These are phyloP conservation scores for Closterium sp. DNA, from an alignment of 139 green algal genomes.

Conservation along the genomic window DNA sequence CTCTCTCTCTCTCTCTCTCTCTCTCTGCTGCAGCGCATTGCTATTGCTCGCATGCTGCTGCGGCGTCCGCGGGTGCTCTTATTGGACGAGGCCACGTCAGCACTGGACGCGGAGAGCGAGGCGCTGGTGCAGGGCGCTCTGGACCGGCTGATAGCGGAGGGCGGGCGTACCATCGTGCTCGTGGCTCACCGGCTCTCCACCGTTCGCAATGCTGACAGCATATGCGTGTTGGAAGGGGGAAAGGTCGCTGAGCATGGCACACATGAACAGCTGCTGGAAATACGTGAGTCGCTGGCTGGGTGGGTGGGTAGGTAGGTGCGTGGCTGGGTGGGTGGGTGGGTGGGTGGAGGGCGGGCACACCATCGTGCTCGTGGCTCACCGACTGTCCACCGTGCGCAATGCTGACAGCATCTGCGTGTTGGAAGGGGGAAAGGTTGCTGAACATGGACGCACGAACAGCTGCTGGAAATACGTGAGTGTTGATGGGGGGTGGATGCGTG, in stretches of 20 bases:
- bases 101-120: conserved; percentile 62
- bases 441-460: conserved; percentile 48
- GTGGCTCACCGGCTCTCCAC: too few species aligned
- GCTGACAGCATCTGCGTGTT: conserved; percentile 53
- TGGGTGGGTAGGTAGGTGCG: too few species aligned
- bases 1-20: too few species aligned
- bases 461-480: conserved; percentile 31
- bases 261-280: conserved; percentile 46
- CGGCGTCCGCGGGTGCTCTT: conserved; percentile 52
- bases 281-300: too few species aligned
- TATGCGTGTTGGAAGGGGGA: conserved; percentile 49
- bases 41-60: conserved; percentile 58
- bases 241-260: conserved; percentile 49
- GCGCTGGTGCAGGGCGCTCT: conserved; percentile 45
- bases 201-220: conserved; percentile 53
- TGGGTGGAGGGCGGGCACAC: neutral
- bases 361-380: conserved; percentile 53
- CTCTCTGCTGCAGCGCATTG: conserved; percentile 34
- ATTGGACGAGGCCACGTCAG: conserved; percentile 58
- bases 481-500: too few species aligned
- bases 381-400: conserved; percentile 50
- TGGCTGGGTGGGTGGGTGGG: too few species aligned
- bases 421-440: conserved; percentile 48
- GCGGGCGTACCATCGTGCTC: too few species aligned
- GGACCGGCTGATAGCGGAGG: conserved; percentile 38